Evolutionary conservation across 75 land plant genomes (phyloP).

Genomic region (Azolla pinnata): DNA sequence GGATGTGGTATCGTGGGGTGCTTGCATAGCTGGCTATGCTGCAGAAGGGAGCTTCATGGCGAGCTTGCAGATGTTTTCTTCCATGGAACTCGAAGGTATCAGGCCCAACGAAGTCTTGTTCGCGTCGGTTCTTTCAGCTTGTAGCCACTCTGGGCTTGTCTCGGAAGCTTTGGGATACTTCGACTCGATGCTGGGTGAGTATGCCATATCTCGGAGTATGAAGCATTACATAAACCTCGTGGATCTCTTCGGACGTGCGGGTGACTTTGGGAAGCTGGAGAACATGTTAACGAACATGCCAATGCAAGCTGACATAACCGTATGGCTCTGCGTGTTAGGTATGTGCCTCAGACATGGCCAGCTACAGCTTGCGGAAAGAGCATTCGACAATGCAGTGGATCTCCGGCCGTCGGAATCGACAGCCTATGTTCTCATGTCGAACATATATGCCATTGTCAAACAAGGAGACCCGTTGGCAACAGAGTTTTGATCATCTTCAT

Average conservation of each 20-base stretch:
- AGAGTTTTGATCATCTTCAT: no score
- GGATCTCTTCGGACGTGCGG: conserved; percentile 25
- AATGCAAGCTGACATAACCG: conserved; percentile 10
- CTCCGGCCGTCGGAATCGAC: conserved; percentile 14
- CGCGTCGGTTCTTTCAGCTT: conserved; percentile 21
- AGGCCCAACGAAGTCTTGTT: conserved; percentile 18
- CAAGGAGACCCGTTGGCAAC: no score
- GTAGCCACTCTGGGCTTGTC: conserved; percentile 23
- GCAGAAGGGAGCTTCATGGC: background rate
- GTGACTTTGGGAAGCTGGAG: conserved; percentile 11
- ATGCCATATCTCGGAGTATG: background rate
- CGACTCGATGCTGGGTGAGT: background rate
- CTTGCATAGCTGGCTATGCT: conserved; percentile 5
- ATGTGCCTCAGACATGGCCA: conserved; percentile 18
- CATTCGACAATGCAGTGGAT: conserved; percentile 3
- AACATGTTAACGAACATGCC: conserved; percentile 18
- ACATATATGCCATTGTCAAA: conserved; percentile 13
- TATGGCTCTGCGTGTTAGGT: conserved; percentile 16
- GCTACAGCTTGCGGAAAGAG: conserved; percentile 7
- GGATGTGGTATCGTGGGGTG: conserved; percentile 13
- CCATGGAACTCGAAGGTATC: conserved; percentile 1
- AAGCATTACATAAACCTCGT: conserved; percentile 9
- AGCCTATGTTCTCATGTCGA: conserved; percentile 21
- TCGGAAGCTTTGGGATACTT: conserved; percentile 6
- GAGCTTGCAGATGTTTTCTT: background rate